Percentiles rank a stretch among this genome's conserved stretches.
These are phyloP conservation scores for Arthrobotrys musiformis DNA, from an alignment of 2,329 filamentous ascomycete genomes.

Conservation along the genomic window DNA sequence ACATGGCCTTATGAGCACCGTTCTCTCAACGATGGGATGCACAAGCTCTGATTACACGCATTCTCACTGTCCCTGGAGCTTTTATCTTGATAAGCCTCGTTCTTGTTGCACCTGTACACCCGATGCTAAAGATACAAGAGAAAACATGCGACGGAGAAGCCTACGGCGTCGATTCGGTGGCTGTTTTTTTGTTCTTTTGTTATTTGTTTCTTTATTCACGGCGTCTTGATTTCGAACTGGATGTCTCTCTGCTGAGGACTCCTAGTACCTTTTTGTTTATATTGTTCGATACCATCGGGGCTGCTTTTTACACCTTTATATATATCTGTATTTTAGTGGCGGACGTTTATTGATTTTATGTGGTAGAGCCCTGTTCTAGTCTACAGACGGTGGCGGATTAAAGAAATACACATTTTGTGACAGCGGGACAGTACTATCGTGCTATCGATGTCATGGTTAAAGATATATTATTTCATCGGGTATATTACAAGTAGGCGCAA, in stretches of 20 bases:
- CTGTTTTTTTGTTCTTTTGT: not conserved
- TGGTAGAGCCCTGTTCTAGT: not conserved
- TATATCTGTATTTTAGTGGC: not conserved
- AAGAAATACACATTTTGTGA: not conserved
- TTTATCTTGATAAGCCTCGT: not conserved
- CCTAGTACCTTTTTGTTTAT: constrained; percentile 5
- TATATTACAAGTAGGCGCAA: not conserved
- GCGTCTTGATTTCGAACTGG: constrained; percentile 8
- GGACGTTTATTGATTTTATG: not conserved
- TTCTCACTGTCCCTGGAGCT: not conserved
- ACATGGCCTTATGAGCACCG: not conserved
- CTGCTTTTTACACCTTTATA: not conserved
- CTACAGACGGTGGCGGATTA: not conserved
- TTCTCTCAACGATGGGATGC: not conserved
- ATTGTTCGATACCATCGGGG: constrained; percentile 13
- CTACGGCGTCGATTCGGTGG: not conserved
- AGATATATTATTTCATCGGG: not conserved
- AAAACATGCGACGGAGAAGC: not conserved
- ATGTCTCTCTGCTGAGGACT: not conserved
- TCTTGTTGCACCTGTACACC: not conserved
- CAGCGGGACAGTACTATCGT: not conserved
- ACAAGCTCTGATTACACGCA: not conserved
- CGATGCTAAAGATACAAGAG: not conserved
- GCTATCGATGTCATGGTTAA: not conserved
- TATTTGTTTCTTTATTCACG: not conserved